Percentiles rank a stretch among this genome's conserved stretches.
Conservation (phyloP, 768 basidiomycete genomes). For the Mrakia blollopis region DNA sequence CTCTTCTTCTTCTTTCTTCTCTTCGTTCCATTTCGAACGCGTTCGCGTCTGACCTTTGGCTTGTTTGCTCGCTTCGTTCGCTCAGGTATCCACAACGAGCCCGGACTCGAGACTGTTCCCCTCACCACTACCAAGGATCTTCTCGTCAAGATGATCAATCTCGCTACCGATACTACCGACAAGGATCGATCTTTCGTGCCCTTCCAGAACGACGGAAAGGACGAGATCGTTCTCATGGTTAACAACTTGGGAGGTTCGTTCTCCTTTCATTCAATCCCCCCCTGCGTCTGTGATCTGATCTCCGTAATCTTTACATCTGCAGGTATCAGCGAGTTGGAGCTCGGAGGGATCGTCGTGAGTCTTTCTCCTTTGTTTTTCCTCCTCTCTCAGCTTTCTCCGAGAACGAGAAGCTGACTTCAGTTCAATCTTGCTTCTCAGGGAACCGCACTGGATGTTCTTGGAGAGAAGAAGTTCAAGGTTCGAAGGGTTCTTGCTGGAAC, state of each 20-base stretch:
- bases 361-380: slow-evolving; percentile 44
- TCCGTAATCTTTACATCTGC: too few relatives aligned
- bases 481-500: slow-evolving; percentile 68
- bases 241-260: slow-evolving; percentile 44
- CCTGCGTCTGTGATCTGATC: too few relatives aligned
- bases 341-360: slow-evolving; percentile 38
- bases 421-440: slow-evolving; percentile 8
- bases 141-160: slow-evolving; percentile 44
- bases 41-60: neutral
- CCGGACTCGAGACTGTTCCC: slow-evolving; percentile 44
- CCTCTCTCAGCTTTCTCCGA: slow-evolving; percentile 38
- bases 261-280: too few relatives aligned
- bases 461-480: slow-evolving; percentile 48
- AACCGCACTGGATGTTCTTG: slow-evolving; percentile 34
- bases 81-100: slow-evolving; percentile 48
- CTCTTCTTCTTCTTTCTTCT: too few relatives aligned
- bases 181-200: slow-evolving; percentile 46
- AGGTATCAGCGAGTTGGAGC: slow-evolving; percentile 41
- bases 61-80: too few relatives aligned
- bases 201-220: slow-evolving; percentile 43
- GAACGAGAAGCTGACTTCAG: slow-evolving; percentile 39
- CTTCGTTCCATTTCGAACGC: neutral
- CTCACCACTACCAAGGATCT: slow-evolving; percentile 41
- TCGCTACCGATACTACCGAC: slow-evolving; percentile 44
- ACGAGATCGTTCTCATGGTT: slow-evolving; percentile 45